Conservation (phyloP, 495 filamentous ascomycete species). For the Hypoxylon fuscum region DNA sequence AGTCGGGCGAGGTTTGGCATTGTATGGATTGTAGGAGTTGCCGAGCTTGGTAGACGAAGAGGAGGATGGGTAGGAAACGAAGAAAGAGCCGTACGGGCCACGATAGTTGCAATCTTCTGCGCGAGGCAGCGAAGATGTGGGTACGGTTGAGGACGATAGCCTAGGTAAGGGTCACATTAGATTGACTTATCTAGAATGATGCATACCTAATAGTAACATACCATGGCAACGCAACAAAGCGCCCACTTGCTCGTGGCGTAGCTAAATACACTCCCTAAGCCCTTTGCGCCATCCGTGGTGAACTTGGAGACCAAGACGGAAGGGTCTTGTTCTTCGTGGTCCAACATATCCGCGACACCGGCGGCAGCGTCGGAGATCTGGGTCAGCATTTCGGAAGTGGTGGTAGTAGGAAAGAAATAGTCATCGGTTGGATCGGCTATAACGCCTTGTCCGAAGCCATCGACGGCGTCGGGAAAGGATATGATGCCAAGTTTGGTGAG, state of each 20-base stretch:
- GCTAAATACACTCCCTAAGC: slow-evolving; percentile 86
- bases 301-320: slow-evolving; percentile 55
- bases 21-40: slow-evolving; percentile 82
- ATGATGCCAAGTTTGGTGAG: slow-evolving; percentile 69
- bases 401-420: slow-evolving; percentile 46
- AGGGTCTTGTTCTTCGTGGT: slow-evolving; percentile 47
- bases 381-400: slow-evolving; percentile 50
- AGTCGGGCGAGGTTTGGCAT: slow-evolving; percentile 89
- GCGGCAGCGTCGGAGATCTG: slow-evolving; percentile 47
- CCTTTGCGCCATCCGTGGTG: slow-evolving; percentile 59
- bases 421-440: slow-evolving; percentile 66
- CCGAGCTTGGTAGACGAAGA: slow-evolving; percentile 74
- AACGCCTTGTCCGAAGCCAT: slow-evolving; percentile 67
- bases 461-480: slow-evolving; percentile 68
- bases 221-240: slow-evolving; percentile 79
- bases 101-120: slow-evolving; percentile 74
- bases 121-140: slow-evolving; percentile 88
- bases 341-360: slow-evolving; percentile 37
- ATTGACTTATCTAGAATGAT: too few species aligned
- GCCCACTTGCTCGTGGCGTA: slow-evolving; percentile 97
- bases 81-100: slow-evolving; percentile 77
- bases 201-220: slow-evolving; percentile 14
- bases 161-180: slow-evolving; percentile 13
- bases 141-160: slow-evolving; percentile 91
- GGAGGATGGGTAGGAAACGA: slow-evolving; percentile 76